Evolutionary conservation across 176 grass and related monocot species (phyloP).

Genomic region (Oryza australiensis): DNA sequence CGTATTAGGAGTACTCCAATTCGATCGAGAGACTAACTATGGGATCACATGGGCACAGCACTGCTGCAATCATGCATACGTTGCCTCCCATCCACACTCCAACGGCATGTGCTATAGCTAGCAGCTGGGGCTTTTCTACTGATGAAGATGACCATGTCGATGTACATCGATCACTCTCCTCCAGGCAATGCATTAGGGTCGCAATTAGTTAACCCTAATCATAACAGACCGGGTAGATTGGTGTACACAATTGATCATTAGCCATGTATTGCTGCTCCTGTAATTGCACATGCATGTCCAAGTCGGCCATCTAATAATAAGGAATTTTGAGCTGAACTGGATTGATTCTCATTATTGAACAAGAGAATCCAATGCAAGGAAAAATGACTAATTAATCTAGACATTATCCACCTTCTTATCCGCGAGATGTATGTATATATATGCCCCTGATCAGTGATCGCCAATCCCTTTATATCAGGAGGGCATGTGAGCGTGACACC

Average conservation of each 20-base stretch:
- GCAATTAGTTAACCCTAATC: not conserved
- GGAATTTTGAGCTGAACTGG: no score
- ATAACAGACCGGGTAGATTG: not conserved
- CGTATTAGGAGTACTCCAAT: not conserved
- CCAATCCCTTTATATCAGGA: not conserved
- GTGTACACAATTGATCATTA: not conserved
- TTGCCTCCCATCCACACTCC: not conserved
- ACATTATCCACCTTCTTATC: not conserved
- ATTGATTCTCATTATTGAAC: no score
- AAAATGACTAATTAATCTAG: not conserved
- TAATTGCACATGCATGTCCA: not conserved
- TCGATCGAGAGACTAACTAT: not conserved
- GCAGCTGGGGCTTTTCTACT: not conserved
- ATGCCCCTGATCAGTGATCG: not conserved
- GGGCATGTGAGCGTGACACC: not conserved
- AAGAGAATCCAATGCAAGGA: no score
- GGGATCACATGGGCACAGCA: conserved; percentile 21
- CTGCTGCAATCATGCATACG: not conserved
- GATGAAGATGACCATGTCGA: not conserved
- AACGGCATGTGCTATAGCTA: conserved; percentile 5
- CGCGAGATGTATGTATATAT: not conserved
- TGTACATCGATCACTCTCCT: not conserved
- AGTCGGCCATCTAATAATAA: not conserved
- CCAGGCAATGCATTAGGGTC: not conserved
- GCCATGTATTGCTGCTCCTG: not conserved